These are phyloP conservation scores for Poa pratensis DNA, from an alignment of 176 grass and related monocot genomes.

Conservation along the genomic window DNA sequence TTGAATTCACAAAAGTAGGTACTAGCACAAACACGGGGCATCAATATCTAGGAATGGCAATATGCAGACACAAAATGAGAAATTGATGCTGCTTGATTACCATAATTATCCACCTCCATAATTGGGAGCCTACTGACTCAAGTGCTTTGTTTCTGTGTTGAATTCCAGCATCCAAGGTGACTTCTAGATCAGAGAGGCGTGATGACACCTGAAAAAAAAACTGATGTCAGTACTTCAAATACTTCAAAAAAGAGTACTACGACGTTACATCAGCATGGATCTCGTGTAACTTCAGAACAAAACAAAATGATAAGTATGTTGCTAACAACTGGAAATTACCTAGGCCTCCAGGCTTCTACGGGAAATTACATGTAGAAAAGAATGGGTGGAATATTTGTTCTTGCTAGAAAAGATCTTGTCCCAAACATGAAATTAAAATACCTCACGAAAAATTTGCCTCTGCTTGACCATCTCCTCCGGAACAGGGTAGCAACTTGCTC, in stretches of 20 bases:
- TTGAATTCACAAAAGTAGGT: slow-evolving; percentile 24
- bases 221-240: not conserved
- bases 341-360: not conserved
- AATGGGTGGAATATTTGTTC: slow-evolving; percentile 5
- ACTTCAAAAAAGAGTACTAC: not conserved
- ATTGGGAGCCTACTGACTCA: slow-evolving; percentile 81
- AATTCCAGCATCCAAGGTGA: slow-evolving; percentile 92
- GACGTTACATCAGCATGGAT: not conserved
- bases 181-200: slow-evolving; percentile 89
- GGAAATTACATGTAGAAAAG: not conserved
- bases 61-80: slow-evolving; percentile 22
- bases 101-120: slow-evolving; percentile 97
- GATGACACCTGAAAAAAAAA: slow-evolving; percentile 66
- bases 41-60: not conserved
- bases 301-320: not conserved
- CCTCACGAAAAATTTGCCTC: slow-evolving; percentile 90
- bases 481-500: slow-evolving; percentile 98
- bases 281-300: slow-evolving; percentile 18
- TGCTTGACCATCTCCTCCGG: slow-evolving; percentile 89
- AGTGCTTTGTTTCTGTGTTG: slow-evolving; percentile 97
- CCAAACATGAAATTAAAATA: slow-evolving; percentile 48
- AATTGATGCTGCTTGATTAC: slow-evolving; percentile 61
- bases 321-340: slow-evolving; percentile 17
- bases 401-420: not conserved
- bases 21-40: not conserved